These are phyloP conservation scores for Aphanocladium album DNA, from an alignment of 2,329 filamentous ascomycete species.

Conservation along the genomic window DNA sequence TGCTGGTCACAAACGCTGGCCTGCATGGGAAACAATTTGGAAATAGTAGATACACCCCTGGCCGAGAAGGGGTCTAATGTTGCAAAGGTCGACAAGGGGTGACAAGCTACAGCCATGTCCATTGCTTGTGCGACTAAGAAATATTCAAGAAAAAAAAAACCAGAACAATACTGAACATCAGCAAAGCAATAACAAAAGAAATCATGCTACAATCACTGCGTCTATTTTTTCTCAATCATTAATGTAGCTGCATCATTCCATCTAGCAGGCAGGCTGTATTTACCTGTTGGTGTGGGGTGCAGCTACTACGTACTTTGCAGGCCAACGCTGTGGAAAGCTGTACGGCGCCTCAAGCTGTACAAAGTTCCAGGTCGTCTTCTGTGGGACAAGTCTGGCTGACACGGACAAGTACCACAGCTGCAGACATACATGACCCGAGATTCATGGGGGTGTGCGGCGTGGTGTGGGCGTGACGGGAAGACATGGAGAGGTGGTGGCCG, in stretches of 20 bases:
- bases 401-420: no score
- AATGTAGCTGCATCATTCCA: no score
- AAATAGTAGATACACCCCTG: not conserved
- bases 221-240: no score
- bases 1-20: not conserved
- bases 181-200: no score
- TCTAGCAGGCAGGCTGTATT: no score
- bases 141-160: no score
- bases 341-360: not conserved
- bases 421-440: not conserved
- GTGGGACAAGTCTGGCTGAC: no score
- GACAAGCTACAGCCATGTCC: no score
- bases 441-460: not conserved
- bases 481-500: not conserved
- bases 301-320: not conserved
- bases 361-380: no score
- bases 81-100: not conserved
- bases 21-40: not conserved
- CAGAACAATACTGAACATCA: no score
- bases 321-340: not conserved
- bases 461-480: not conserved
- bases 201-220: no score
- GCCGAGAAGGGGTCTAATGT: not conserved
- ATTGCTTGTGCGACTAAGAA: no score
- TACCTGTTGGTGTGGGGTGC: not conserved